phyloP scores from a whole-genome alignment of 441 rosid genomes.

The Populus hybrid region DNA sequence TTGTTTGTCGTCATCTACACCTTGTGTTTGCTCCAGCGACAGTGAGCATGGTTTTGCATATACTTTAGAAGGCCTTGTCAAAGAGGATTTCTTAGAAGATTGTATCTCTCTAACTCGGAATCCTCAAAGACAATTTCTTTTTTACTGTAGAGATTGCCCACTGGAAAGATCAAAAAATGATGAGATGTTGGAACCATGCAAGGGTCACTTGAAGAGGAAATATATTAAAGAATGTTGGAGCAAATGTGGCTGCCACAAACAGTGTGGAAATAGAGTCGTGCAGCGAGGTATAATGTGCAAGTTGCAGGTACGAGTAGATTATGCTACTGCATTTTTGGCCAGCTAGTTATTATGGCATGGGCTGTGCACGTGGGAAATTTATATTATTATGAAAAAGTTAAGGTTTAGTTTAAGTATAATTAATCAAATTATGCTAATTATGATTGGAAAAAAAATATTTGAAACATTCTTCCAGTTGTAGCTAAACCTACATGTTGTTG shows the following conservation, averaged over 20 bases:
- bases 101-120: constrained; percentile 58
- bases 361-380: not conserved
- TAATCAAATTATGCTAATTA: not conserved
- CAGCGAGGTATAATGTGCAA: constrained; percentile 77
- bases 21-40: constrained; percentile 58
- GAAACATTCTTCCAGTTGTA: not conserved
- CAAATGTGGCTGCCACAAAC: constrained; percentile 77
- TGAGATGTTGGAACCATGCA: constrained; percentile 60
- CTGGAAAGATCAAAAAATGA: constrained; percentile 58
- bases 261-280: constrained; percentile 85
- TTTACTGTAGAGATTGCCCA: constrained; percentile 67
- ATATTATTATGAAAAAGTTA: not conserved
- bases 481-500: not conserved
- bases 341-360: constrained; percentile 6
- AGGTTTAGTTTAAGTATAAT: not conserved
- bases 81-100: constrained; percentile 57
- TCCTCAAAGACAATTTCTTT: constrained; percentile 46
- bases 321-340: not conserved
- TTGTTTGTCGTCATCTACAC: constrained; percentile 52
- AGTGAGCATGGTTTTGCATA: constrained; percentile 49
- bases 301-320: constrained; percentile 54
- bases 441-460: not conserved
- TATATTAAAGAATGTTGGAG: constrained; percentile 86
- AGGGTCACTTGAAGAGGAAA: constrained; percentile 79
- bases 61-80: constrained; percentile 53